Evolutionary conservation across 371 early-diverging fungal species (phyloP), one percentile per base, ranked within the genome.

Genomic region (Haplosporangium sp.): DNA sequence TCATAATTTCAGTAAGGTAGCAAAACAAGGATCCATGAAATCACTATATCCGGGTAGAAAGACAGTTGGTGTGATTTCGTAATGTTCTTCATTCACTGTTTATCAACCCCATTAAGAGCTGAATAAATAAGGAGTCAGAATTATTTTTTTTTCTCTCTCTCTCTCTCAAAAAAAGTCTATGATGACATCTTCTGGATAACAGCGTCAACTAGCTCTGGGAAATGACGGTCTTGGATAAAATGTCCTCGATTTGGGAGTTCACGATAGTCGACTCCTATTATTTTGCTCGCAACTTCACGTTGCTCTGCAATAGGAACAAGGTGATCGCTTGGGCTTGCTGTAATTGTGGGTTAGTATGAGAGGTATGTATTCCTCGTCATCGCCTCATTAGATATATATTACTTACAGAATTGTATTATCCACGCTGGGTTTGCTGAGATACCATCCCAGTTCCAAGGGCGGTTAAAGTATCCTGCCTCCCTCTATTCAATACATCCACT

Each of bases 231-330:
- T 4, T 45, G 50, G 55, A 66, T 83, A 44, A 83, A 85, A 57
- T 85, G 85, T 0, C 85, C 85, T 1, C 84, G 84, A 27, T 44
- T 58, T 34, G 69, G 72, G 2, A 85, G 66, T 35, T 85, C 85
- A 38, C 71, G 63, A 40, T 85, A 83, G 6, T 83, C 73, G 15
- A 79, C 35, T 4, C 72, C 67, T 20, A 58, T n/a, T 35, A 81
- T 72, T 42, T 72, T 81, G 27, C 68, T 71, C 19, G 73, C 74
- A 20, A 85, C 82, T 5, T 67, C 27, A 2, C 84, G 75, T 61
- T 85, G 85, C 52, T 85, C 85, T 0, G 63, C 77, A 50, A 85
- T 83, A 1, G 85, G 85, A 15, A 85, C 83, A 48, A 81, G 44
- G 5, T 60, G 58, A 58, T 85, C 85, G 13, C 48, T 67, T 55